These are phyloP conservation scores for Alternaria metachromatica DNA, from an alignment of 2,329 filamentous ascomycete genomes.

Conservation along the genomic window DNA sequence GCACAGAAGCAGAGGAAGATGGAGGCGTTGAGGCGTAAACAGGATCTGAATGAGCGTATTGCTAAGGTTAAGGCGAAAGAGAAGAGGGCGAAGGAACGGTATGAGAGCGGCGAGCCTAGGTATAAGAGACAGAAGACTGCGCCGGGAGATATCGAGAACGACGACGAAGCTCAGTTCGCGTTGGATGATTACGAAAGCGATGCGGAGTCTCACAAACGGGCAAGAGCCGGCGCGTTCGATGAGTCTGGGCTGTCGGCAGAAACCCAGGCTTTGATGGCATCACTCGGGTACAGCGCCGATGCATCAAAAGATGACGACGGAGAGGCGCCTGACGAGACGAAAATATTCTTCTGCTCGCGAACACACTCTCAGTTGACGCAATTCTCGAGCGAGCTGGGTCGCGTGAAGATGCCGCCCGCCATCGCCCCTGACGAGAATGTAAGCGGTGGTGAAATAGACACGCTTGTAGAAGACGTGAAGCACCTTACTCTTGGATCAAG, in stretches of 20 bases:
- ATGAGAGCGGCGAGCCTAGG: constrained; percentile 55
- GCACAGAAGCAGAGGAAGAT: constrained; percentile 72
- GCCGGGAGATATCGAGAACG: constrained; percentile 10
- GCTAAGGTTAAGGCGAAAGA: constrained; percentile 67
- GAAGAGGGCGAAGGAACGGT: constrained; percentile 64
- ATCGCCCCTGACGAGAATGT: constrained; percentile 49
- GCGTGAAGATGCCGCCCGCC: constrained; percentile 78
- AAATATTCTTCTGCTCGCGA: constrained; percentile 91
- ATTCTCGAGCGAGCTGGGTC: constrained; percentile 81
- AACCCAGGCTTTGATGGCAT: constrained; percentile 75
- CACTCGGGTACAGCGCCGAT: constrained; percentile 49
- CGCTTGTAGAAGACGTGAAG: constrained; percentile 70
- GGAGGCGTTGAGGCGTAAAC: constrained; percentile 69
- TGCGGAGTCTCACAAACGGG: constrained; percentile 50
- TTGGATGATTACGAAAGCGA: constrained; percentile 78
- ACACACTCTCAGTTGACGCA: constrained; percentile 92
- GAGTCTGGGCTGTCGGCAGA: constrained; percentile 70
- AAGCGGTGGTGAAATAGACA: constrained; percentile 18
- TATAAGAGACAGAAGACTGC: constrained; percentile 52
- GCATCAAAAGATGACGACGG: constrained; percentile 54
- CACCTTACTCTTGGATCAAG: constrained; percentile 84
- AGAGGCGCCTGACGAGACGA: constrained; percentile 69
- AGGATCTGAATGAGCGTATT: constrained; percentile 76
- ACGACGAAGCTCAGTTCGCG: constrained; percentile 72
- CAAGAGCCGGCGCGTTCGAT: constrained; percentile 29